Conservation (phyloP, 257 asterid species). For the Solanum peruvianum region DNA sequence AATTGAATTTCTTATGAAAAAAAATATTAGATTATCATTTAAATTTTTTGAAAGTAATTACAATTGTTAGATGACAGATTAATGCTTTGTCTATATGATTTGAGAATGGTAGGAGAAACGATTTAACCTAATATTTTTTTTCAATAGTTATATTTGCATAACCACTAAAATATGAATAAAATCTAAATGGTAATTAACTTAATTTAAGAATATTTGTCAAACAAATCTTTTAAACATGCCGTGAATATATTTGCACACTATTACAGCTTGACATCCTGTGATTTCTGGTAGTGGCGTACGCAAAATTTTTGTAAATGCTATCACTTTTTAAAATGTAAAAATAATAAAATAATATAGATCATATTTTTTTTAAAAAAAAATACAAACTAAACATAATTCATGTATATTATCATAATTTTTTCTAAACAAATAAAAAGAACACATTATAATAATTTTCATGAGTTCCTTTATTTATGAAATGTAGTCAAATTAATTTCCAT, state of each 20-base stretch:
- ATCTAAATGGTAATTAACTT: background rate
- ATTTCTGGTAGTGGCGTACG: rapidly evolving
- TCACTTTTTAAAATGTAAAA: too few species aligned
- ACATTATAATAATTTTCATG: too few species aligned
- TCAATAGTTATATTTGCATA: background rate
- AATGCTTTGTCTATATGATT: background rate
- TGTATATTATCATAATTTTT: too few species aligned
- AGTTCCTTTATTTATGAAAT: too few species aligned
- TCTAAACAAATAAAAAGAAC: too few species aligned
- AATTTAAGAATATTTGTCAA: background rate
- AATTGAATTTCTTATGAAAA: background rate
- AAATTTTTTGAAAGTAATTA: background rate
- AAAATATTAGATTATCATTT: background rate
- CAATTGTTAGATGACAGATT: background rate
- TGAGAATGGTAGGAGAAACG: background rate
- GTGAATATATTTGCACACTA: background rate
- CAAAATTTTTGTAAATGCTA: rapidly evolving
- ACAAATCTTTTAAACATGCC: background rate
- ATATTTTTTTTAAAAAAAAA: too few species aligned
- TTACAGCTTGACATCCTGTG: background rate
- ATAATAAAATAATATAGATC: too few species aligned
- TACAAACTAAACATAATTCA: too few species aligned
- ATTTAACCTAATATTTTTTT: background rate
- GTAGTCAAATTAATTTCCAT: too few species aligned
- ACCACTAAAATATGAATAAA: background rate